A percentile compares a stretch with the other conserved stretches of the same genome.
Conservation (phyloP, 495 filamentous ascomycete genomes). For the Cairneyella variabilis region DNA sequence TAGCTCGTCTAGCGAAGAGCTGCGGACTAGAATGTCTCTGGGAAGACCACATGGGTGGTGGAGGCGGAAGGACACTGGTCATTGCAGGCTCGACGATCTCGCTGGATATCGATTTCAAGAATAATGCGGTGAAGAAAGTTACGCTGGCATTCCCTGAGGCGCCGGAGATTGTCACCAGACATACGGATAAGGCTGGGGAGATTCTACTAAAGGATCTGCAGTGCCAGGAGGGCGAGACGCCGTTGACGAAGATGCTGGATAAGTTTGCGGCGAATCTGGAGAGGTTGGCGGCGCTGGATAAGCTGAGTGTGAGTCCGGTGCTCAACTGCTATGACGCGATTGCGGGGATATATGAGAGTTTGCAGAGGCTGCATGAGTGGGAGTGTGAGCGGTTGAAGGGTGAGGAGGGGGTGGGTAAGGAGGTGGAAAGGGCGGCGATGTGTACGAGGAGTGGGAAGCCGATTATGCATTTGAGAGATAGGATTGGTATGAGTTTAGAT, state of each 20-base stretch:
- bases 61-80: constrained; percentile 52
- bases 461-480: constrained; percentile 66
- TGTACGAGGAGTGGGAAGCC: constrained; percentile 73
- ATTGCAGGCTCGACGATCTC: constrained; percentile 65
- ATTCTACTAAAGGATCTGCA: constrained; percentile 54
- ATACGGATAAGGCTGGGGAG: constrained; percentile 42
- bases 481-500: constrained; percentile 73
- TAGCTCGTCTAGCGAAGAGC: constrained; percentile 70
- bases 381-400: constrained; percentile 59
- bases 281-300: constrained; percentile 72
- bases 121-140: constrained; percentile 46
- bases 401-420: constrained; percentile 47
- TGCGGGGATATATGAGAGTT: constrained; percentile 68
- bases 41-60: constrained; percentile 55
- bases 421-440: constrained; percentile 49
- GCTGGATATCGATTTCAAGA: constrained; percentile 49
- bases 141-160: constrained; percentile 42
- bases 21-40: constrained; percentile 70
- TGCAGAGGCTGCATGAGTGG: constrained; percentile 60
- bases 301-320: constrained; percentile 64
- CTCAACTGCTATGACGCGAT: constrained; percentile 89
- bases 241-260: constrained; percentile 58
- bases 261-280: constrained; percentile 78
- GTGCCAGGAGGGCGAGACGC: constrained; percentile 39
- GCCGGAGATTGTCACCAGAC: constrained; percentile 43